A percentile compares a stretch with the other conserved stretches of the same genome.
Evolutionary conservation across 352 stramenopile species (phyloP).

Genomic region (Lagenidium sp.): DNA sequence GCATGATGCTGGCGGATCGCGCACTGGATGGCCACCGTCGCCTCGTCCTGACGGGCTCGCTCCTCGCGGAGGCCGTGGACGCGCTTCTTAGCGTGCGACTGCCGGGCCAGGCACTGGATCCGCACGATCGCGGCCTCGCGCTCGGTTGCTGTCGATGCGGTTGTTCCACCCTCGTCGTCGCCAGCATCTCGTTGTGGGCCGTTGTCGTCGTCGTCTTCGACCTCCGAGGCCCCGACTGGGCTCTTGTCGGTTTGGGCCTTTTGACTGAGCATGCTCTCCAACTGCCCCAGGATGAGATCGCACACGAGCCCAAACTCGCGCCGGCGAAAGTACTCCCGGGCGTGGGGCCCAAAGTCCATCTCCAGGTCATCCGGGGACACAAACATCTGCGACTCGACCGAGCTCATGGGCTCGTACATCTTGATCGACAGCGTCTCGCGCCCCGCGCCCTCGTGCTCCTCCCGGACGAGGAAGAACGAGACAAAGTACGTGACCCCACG

Average conservation of each 20-base stretch:
- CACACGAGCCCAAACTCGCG: constrained; percentile 44
- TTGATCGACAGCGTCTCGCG: constrained; percentile 53
- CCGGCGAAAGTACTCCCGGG: constrained; percentile 27
- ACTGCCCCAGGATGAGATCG: constrained; percentile 43
- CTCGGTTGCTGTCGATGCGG: no score
- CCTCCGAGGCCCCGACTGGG: not conserved
- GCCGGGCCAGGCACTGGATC: constrained; percentile 31
- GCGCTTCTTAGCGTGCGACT: constrained; percentile 18
- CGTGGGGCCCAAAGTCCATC: constrained; percentile 39
- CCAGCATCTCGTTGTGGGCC: no score
- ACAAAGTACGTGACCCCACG: constrained; percentile 63
- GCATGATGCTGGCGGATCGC: constrained; percentile 23
- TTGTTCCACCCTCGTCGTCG: no score
- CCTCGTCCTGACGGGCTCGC: constrained; percentile 7
- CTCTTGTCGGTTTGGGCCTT: not conserved
- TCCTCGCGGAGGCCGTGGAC: constrained; percentile 2
- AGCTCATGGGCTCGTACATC: constrained; percentile 73
- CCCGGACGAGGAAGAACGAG: constrained; percentile 57
- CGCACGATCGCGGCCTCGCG: constrained; percentile 11
- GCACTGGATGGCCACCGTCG: constrained; percentile 43
- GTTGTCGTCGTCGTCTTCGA: constrained; percentile 6
- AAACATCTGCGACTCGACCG: constrained; percentile 60
- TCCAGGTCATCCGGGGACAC: constrained; percentile 43
- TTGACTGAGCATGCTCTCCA: constrained; percentile 43
- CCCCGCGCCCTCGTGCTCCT: constrained; percentile 13